Conservation (phyloP, 768 basidiomycete genomes). For the Pleurotus giganteus region DNA sequence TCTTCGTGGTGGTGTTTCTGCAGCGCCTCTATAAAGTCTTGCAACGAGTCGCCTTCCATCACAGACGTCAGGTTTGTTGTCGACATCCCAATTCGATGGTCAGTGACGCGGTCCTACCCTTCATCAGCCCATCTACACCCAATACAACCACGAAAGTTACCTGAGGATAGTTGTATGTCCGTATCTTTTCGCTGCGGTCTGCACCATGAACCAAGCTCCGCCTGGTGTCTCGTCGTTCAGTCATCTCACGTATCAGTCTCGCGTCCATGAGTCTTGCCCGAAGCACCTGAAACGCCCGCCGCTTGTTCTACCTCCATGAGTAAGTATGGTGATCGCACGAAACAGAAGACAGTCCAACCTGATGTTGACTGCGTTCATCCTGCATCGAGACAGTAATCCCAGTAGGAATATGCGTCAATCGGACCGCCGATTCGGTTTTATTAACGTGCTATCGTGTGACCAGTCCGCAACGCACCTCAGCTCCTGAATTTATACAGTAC, state of each 20-base stretch:
- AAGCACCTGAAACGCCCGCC: constrained; percentile 91
- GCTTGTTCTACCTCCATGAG: constrained; percentile 64
- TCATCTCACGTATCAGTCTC: constrained; percentile 69
- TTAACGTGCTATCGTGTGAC: constrained; percentile 78
- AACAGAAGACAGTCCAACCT: constrained; percentile 42
- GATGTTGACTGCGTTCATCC: constrained; percentile 94
- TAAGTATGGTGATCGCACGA: background rate
- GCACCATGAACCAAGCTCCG: constrained; percentile 75
- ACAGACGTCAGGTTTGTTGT: constrained; percentile 63
- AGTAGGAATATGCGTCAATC: constrained; percentile 88
- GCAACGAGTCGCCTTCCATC: constrained; percentile 64
- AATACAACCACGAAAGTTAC: constrained; percentile 26
- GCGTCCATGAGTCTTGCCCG: constrained; percentile 81
- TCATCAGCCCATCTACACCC: background rate
- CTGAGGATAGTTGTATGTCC: constrained; percentile 95
- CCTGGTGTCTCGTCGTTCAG: constrained; percentile 65
- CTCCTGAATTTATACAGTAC: constrained; percentile 13
- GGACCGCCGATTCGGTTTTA: constrained; percentile 96
- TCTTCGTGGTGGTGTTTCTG: constrained; percentile 54
- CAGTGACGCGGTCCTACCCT: constrained; percentile 90
- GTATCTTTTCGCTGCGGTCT: constrained; percentile 90
- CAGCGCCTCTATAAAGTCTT: constrained; percentile 56
- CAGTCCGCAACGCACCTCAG: background rate
- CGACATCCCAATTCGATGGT: constrained; percentile 83
- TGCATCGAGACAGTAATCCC: constrained; percentile 98